Base-by-base conservation (phyloP, 192 early-diverging fungal genomes). In the Backusella macrospora region DNA sequence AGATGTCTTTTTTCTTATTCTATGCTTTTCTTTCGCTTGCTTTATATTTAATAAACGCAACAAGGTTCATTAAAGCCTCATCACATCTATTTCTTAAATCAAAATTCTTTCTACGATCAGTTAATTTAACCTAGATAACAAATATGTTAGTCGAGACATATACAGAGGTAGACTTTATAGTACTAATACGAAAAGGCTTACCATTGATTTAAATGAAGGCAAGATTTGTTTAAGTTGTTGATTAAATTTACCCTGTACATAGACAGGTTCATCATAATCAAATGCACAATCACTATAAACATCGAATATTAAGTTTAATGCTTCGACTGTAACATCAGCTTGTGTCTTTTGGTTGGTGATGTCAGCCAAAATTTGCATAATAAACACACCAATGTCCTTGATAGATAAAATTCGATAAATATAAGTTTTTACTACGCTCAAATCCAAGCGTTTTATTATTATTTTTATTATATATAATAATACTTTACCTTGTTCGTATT, bases 41-140 rank as follows among this genome's bases (percentile, higher is more conserved):
- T 84, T 98, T 97, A 83, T 97, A 98, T 52, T 89, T 84, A 39
- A 98, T 87, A 83, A 98, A 98, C 12, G 89, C 92, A 29, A 87
- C 81, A 68, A 96, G 76, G 78, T 97, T 98, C 72, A 86, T 72
- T 37, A 91, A 77, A 6, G 89, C 93, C 76, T 96, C 91, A 62
- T 97, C 95, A 16, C 85, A 90, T 14, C 93, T 88, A 52, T 89
- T 85, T 39, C 95, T 87, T n/a, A 94, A 80, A 59, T 87, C 86
- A 37, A 86, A 80, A 59, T 86, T 66, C 76, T 87, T 93, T 62
- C 94, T 85, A 38, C 90, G 86, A 73, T 96, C 95, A 39, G 95
- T 84, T 0, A 78, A 62, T 75, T 88, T 88, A 48, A 75, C 73
- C 75, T 82, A 72, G 34, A 77, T 34, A 34, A 70, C 37, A 65